These are phyloP conservation scores for Fragilaria radians DNA, from an alignment of 108 stramenopile species.

Conservation along the genomic window DNA sequence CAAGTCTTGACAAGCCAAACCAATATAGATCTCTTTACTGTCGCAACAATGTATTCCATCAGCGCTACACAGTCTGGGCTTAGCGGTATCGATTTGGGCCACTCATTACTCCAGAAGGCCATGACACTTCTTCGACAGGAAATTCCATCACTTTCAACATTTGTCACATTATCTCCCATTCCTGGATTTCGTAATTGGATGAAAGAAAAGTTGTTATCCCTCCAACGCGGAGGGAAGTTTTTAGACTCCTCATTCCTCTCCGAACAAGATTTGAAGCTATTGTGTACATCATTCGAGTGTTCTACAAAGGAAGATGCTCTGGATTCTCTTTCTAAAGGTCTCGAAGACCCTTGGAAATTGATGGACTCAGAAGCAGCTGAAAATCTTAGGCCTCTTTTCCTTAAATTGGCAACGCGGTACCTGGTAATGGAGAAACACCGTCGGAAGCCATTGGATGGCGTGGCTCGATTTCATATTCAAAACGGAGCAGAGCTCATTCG, in stretches of 20 bases:
- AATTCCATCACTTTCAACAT: conserved; percentile 50
- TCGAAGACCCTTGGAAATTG: background rate
- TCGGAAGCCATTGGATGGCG: conserved; percentile 66
- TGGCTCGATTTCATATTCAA: conserved; percentile 78
- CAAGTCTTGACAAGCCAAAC: conserved; percentile 30
- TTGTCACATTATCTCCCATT: conserved; percentile 85
- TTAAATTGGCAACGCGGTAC: conserved; percentile 65
- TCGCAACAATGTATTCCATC: conserved; percentile 93
- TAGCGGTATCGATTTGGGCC: conserved; percentile 84
- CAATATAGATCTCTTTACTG: conserved; percentile 26
- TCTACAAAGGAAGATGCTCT: conserved; percentile 8
- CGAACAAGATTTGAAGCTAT: conserved; percentile 16
- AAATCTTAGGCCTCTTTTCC: conserved; percentile 40
- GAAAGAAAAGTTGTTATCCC: conserved; percentile 33
- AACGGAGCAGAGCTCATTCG: conserved; percentile 79
- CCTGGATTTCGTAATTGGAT: conserved; percentile 86
- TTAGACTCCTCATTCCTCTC: conserved; percentile 28
- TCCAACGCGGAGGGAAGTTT: conserved; percentile 17
- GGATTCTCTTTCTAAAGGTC: background rate
- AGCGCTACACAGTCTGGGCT: conserved; percentile 75
- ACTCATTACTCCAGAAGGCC: conserved; percentile 80
- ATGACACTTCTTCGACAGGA: conserved; percentile 46
- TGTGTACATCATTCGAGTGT: conserved; percentile 9
- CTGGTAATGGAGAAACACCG: conserved; percentile 55
- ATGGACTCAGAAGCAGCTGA: conserved; percentile 1